A percentile compares a stretch with the other conserved stretches of the same genome.
phyloP scores from a whole-genome alignment of 1,284 basidiomycete genomes.

The Exsudoporus floridanus region DNA sequence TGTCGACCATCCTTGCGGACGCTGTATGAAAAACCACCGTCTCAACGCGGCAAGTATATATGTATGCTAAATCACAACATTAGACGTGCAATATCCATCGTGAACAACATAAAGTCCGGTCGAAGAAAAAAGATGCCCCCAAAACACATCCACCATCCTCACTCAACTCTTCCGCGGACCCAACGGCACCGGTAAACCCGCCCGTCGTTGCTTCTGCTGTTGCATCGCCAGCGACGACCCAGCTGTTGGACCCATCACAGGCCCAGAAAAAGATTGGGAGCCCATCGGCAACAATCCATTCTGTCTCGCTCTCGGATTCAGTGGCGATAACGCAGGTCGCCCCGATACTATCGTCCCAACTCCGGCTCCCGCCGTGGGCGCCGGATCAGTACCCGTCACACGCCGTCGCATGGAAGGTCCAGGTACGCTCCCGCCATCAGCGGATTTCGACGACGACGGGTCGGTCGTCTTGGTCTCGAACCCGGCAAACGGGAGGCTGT shows the following conservation, averaged over 20 bases:
- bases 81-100: background rate
- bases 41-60: background rate
- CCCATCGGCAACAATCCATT: conserved; percentile 43
- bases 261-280: conserved; percentile 19
- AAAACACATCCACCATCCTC: background rate
- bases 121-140: background rate
- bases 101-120: background rate
- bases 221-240: conserved; percentile 40
- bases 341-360: conserved; percentile 7
- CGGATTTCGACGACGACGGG: conserved; percentile 18
- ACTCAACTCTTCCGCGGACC: conserved; percentile 25
- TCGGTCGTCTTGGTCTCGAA: conserved; percentile 25
- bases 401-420: conserved; percentile 55
- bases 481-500: conserved; percentile 19
- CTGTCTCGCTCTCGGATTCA: conserved; percentile 66
- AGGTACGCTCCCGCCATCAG: conserved; percentile 10
- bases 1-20: background rate
- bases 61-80: background rate
- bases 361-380: conserved; percentile 24
- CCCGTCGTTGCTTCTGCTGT: conserved; percentile 51
- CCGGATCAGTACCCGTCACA: conserved; percentile 48
- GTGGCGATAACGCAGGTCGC: conserved; percentile 57
- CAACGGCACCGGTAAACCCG: conserved; percentile 40
- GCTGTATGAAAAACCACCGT: background rate
- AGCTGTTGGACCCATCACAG: conserved; percentile 8